These are phyloP conservation scores for Pyrus hybrid DNA, from an alignment of 331 rosid genomes.

Conservation along the genomic window DNA sequence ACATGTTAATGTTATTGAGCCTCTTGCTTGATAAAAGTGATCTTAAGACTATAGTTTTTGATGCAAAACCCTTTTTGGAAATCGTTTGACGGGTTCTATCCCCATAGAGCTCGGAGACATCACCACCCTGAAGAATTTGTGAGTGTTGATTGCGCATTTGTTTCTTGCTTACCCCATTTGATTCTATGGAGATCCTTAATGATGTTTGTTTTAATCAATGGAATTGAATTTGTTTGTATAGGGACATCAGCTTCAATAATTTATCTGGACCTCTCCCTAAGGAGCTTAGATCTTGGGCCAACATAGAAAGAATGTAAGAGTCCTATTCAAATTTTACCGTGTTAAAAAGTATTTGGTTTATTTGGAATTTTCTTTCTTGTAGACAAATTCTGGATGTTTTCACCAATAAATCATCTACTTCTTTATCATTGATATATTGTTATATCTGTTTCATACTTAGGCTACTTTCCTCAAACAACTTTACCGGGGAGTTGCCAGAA, in stretches of 20 bases:
- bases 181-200: neutral
- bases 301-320: too few relatives aligned
- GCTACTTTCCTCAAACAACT: too few relatives aligned
- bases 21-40: neutral
- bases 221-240: neutral
- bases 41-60: neutral
- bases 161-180: neutral
- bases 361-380: too few relatives aligned
- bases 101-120: conserved; percentile 65
- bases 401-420: too few relatives aligned
- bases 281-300: conserved; percentile 50
- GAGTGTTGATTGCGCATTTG: conserved; percentile 19
- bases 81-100: conserved; percentile 57
- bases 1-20: neutral
- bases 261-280: conserved; percentile 61
- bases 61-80: conserved; percentile 53
- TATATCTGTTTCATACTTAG: too few relatives aligned
- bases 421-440: too few relatives aligned
- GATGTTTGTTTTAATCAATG: neutral
- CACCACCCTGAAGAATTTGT: conserved; percentile 56
- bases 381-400: too few relatives aligned
- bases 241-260: conserved; percentile 51
- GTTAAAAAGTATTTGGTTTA: too few relatives aligned
- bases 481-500: too few relatives aligned
- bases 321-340: too few relatives aligned